These are phyloP conservation scores for Xanthoconium stramineum DNA, from an alignment of 768 basidiomycete species.

Conservation along the genomic window DNA sequence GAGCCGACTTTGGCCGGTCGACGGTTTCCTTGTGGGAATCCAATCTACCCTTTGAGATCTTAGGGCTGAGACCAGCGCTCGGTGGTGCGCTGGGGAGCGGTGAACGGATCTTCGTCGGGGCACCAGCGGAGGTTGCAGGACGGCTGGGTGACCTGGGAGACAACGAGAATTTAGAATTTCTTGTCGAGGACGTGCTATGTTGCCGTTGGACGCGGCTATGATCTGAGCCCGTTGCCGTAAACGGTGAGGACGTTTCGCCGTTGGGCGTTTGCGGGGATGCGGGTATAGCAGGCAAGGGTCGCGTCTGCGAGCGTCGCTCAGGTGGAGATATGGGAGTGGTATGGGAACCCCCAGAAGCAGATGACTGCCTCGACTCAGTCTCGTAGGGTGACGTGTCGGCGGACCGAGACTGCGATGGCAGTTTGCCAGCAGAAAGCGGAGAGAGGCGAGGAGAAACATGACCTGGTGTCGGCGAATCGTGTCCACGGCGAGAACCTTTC, in stretches of 20 bases:
- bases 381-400: conserved; percentile 8
- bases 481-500: conserved; percentile 21
- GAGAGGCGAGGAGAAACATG: conserved; percentile 7
- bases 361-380: conserved; percentile 24
- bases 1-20: conserved; percentile 26
- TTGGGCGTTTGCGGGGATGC: conserved; percentile 27
- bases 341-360: conserved; percentile 11
- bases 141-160: conserved; percentile 25
- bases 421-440: conserved; percentile 15
- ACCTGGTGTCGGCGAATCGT: conserved; percentile 17
- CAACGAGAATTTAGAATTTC: not conserved
- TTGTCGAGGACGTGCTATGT: conserved; percentile 2
- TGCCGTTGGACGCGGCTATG: conserved; percentile 11
- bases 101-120: conserved; percentile 11
- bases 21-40: not conserved
- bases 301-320: conserved; percentile 12
- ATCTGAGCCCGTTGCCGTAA: conserved; percentile 19
- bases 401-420: not conserved
- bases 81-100: not conserved
- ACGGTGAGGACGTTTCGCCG: conserved; percentile 15
- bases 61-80: not conserved
- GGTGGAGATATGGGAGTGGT: conserved; percentile 8
- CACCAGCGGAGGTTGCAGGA: conserved; percentile 41
- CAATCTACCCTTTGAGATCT: not conserved
- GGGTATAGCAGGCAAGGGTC: conserved; percentile 28